Evolutionary conservation across 2,329 filamentous ascomycete species (phyloP).

Genomic region (Calonectria pteridis): DNA sequence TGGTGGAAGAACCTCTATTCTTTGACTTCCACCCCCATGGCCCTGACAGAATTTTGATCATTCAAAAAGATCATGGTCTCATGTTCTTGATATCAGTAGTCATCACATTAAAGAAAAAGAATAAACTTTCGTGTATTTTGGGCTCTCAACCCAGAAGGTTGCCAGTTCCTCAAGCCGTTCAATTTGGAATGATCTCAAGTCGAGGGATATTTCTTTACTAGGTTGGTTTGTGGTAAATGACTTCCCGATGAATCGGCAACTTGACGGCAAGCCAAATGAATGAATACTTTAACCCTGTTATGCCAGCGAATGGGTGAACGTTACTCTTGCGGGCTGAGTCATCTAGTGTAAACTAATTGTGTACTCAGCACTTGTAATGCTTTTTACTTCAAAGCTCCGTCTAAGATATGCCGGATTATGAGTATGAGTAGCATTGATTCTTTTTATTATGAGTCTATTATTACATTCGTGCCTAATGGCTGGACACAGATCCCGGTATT

Average conservation of each 20-base stretch:
- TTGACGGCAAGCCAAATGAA: too few relatives aligned
- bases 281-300: too few relatives aligned
- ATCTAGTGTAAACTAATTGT: not conserved
- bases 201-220: too few relatives aligned
- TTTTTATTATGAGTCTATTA: conserved; percentile 15
- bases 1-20: conserved; percentile 81
- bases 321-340: not conserved
- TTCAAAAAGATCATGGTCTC: not conserved
- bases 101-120: not conserved
- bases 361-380: not conserved
- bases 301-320: not conserved
- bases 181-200: not conserved
- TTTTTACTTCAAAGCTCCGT: not conserved
- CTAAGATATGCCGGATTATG: not conserved
- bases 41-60: conserved; percentile 47
- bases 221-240: too few relatives aligned
- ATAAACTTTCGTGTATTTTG: not conserved
- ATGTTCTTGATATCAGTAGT: not conserved
- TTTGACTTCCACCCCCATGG: conserved; percentile 69
- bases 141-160: not conserved
- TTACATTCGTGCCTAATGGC: conserved; percentile 49
- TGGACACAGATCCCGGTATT: conserved; percentile 63
- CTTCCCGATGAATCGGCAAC: too few relatives aligned
- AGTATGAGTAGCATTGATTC: conserved; percentile 2
- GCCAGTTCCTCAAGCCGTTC: not conserved